A percentile compares a stretch with the other conserved stretches of the same genome.
Conservation (phyloP, 805 yeast species). For the Ogataea thermomethanolica region DNA sequence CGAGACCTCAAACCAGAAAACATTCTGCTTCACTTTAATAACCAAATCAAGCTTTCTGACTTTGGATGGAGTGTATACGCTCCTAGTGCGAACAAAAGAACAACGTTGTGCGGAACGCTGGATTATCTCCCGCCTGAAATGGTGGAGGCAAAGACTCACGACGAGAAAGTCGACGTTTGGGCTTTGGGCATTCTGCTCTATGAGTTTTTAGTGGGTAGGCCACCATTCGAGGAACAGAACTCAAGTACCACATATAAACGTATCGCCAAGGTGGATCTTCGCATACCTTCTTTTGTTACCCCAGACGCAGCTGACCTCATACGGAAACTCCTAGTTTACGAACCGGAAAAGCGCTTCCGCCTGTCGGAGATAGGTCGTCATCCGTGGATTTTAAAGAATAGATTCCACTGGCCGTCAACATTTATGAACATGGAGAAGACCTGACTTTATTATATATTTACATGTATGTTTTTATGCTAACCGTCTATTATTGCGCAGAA, state of each 20-base stretch:
- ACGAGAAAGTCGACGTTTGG: conserved; percentile 83
- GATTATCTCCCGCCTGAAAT: conserved; percentile 96
- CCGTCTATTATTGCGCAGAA: conserved; percentile 50
- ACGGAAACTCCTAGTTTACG: conserved; percentile 55
- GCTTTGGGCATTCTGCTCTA: conserved; percentile 84
- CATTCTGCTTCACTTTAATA: conserved; percentile 71
- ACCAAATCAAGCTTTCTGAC: conserved; percentile 80
- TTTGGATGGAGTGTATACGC: conserved; percentile 94
- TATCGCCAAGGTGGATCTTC: conserved; percentile 72
- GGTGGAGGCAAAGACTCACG: conserved; percentile 80
- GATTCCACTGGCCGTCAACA: conserved; percentile 51
- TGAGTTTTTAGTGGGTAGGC: conserved; percentile 82
- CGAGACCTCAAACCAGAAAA: conserved; percentile 95
- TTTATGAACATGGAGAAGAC: conserved; percentile 10
- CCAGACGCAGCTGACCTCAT: conserved; percentile 78
- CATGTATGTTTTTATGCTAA: conserved; percentile 23
- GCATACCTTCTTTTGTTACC: conserved; percentile 67
- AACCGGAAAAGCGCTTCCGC: conserved; percentile 62
- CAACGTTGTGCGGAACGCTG: conserved; percentile 90
- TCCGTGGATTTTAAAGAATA: conserved; percentile 78
- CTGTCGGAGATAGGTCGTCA: conserved; percentile 64
- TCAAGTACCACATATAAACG: conserved; percentile 76
- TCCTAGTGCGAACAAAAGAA: conserved; percentile 47
- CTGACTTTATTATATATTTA: conserved; percentile 1
- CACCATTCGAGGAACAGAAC: conserved; percentile 86